Percentiles rank a stretch among this genome's conserved stretches.
Conservation (phyloP, 2,329 filamentous ascomycete species). For the Pseudogymnoascus sp. region DNA sequence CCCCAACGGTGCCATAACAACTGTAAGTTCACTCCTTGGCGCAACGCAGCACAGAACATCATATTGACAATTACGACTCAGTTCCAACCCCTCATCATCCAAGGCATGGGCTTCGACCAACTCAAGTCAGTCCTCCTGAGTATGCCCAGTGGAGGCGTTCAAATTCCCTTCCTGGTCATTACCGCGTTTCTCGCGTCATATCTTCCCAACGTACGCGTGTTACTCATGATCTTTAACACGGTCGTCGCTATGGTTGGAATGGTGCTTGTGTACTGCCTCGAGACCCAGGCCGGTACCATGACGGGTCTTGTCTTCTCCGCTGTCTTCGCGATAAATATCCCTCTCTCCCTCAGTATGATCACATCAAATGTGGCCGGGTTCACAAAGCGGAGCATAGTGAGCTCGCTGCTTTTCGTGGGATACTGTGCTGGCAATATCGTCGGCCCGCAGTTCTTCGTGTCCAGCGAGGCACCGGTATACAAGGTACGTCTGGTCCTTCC, state of each 20-base stretch:
- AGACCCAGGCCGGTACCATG: slow-evolving; percentile 37
- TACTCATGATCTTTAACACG: slow-evolving; percentile 21
- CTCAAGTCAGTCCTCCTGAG: slow-evolving; percentile 37
- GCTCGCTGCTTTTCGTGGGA: slow-evolving; percentile 53
- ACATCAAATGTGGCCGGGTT: slow-evolving; percentile 56
- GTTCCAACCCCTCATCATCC: slow-evolving; percentile 33
- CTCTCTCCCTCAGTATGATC: slow-evolving; percentile 35
- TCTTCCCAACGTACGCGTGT: slow-evolving; percentile 15
- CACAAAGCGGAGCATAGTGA: slow-evolving; percentile 55
- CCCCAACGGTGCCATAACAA: slow-evolving; percentile 34
- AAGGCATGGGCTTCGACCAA: slow-evolving; percentile 31
- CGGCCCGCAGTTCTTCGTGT: slow-evolving; percentile 52
- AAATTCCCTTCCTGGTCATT: slow-evolving; percentile 13
- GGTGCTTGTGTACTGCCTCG: slow-evolving; percentile 47
- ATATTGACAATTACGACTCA: neutral
- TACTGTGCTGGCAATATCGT: slow-evolving; percentile 55
- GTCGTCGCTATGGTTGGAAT: slow-evolving; percentile 48
- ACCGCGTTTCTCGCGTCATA: slow-evolving; percentile 15
- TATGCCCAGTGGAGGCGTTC: slow-evolving; percentile 48
- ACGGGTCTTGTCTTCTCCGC: slow-evolving; percentile 50
- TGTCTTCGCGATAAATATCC: slow-evolving; percentile 44
- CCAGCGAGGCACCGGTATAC: slow-evolving; percentile 48
- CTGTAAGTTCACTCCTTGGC: slow-evolving; percentile 19
- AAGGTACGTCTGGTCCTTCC: slow-evolving; percentile 20
- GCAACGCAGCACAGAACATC: neutral